Base-by-base conservation (phyloP, 2,329 filamentous ascomycete genomes). In the Aspergillus amoenus region DNA sequence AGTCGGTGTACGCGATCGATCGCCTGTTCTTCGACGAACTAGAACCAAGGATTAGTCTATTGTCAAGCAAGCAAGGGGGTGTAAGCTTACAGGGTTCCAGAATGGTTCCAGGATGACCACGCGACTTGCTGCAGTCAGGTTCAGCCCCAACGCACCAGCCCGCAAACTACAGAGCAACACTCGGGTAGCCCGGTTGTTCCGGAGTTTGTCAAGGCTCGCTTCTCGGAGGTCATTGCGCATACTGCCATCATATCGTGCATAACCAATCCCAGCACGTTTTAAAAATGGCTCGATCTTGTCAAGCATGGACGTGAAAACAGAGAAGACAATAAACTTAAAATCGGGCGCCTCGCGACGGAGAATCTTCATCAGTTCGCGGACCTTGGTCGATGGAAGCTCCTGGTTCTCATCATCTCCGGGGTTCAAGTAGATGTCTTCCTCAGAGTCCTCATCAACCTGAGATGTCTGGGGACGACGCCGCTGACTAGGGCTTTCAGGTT, bases 1-100 rank as follows among this genome's bases (percentile, higher is more conserved):
- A 99, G 88, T n/a, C 94, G 91, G 72, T 99, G 94, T 24, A 99
- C 94, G 54, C 94, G 91, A 75, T 99, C 94, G 66, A 99, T 99
- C 48, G 94, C 94, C 80, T 99, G 94, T 73, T 99, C 94, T 79
- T 99, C 94, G 34, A 99, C 91, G 70, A 99, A 99, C 84, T 90
- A 65, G 51, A 46, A 45, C 13, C 12, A 24, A 39, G 64, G 52
- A 70, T 63, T 47, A 57, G 61, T 13, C 24, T 9, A 18, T 12
- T 65, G 17, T 30, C n/a, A 21, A 27, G 54, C 43, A 61, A 21
- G n/a, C 24, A 63, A 52, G 64, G 56, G 37, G 30, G 11, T 37
- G 24, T 58, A 57, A 24, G 79, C 84, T 72, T 81, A 89, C 87
- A 2, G 92, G 94, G 73, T 99, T 99, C 94, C 94, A 99, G 76